Percentiles rank a stretch among this genome's conserved stretches.
phyloP scores from a whole-genome alignment of 2,329 filamentous ascomycete species.

The Alternaria consortialis region DNA sequence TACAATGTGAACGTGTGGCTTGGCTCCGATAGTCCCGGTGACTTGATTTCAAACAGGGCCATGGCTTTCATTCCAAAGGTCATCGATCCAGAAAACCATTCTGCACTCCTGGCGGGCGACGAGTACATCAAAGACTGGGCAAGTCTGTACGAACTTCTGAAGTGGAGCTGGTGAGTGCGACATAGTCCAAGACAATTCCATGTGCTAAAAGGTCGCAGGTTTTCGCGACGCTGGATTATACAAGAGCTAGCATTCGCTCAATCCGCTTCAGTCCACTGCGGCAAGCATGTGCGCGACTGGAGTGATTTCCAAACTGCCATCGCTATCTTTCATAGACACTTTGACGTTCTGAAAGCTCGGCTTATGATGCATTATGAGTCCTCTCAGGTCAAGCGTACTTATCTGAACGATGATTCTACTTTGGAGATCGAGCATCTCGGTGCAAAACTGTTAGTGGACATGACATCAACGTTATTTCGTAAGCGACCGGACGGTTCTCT shows the following conservation, averaged over 20 bases:
- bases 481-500: too few species aligned
- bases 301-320: background rate
- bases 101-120: background rate
- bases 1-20: background rate
- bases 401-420: too few species aligned
- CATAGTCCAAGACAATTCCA: too few species aligned
- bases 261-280: background rate
- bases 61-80: background rate
- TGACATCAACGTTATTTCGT: too few species aligned
- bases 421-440: too few species aligned
- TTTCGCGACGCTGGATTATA: background rate
- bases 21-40: background rate
- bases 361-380: too few species aligned
- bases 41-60: background rate
- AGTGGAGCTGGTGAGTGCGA: background rate
- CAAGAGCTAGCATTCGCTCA: too few species aligned
- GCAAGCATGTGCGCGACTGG: background rate
- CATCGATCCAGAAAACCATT: background rate
- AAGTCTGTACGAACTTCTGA: constrained; percentile 1
- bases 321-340: background rate
- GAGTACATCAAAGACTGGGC: background rate
- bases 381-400: too few species aligned
- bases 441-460: too few species aligned
- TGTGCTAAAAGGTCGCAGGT: background rate
- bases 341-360: background rate